phyloP scores from a whole-genome alignment of 2,329 filamentous ascomycete species.

The Colletotrichum sublineola region DNA sequence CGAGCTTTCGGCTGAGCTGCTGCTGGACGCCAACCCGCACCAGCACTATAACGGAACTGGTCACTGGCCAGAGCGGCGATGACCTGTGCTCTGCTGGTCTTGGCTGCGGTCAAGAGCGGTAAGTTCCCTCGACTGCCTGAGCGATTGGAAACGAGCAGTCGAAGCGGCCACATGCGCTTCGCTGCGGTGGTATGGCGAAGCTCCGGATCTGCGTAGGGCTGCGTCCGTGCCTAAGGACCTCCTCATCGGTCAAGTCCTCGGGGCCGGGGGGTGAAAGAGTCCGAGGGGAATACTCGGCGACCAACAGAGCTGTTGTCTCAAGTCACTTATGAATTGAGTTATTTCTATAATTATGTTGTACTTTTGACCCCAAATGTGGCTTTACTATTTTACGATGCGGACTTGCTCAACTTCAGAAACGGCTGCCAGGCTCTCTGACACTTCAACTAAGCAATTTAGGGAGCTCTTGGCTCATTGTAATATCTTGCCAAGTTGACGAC shows the following conservation, averaged over 20 bases:
- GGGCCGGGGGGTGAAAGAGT: slow-evolving; percentile 27
- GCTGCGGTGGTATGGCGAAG: slow-evolving; percentile 45
- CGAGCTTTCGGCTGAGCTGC: slow-evolving; percentile 44
- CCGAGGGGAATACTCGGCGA: slow-evolving; percentile 13
- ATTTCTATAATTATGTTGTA: neutral
- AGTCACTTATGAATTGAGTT: neutral
- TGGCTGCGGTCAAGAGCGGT: slow-evolving; percentile 46
- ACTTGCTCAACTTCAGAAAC: neutral
- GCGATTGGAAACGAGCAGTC: slow-evolving; percentile 45
- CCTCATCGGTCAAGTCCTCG: slow-evolving; percentile 31
- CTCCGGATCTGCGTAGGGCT: slow-evolving; percentile 41
- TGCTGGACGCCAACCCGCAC: slow-evolving; percentile 44
- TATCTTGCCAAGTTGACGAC: neutral
- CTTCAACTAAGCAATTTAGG: neutral
- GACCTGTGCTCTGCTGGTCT: slow-evolving; percentile 45
- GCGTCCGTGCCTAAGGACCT: slow-evolving; percentile 27
- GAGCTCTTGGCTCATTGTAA: neutral
- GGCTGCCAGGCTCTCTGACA: neutral
- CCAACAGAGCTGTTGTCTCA: neutral
- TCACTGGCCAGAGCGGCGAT: slow-evolving; percentile 44
- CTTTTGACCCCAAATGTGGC: neutral
- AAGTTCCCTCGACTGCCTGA: slow-evolving; percentile 39
- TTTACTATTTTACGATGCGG: neutral
- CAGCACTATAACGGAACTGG: slow-evolving; percentile 53
- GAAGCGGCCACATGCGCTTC: slow-evolving; percentile 41